Evolutionary conservation across 176 grass and related monocot species (phyloP), one percentile per base, ranked within the genome.

Genomic region (Paspalum vaginatum): DNA sequence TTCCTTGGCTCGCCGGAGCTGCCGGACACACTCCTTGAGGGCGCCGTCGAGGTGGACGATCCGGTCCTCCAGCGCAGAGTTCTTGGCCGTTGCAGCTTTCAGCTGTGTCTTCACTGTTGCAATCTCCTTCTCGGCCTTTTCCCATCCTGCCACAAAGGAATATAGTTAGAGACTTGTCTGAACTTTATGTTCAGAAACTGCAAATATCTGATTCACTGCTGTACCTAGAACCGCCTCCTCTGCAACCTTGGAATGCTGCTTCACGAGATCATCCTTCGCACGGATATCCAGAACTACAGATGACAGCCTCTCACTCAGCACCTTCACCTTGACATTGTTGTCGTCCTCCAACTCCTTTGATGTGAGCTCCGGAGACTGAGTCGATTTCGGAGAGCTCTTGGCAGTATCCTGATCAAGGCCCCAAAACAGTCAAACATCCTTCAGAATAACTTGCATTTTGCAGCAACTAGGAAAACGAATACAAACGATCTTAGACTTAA

Each of bases 161-260:
- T 26, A 14, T 20, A 67, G 58, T 37, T 32, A 65, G 3, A 4
- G 10, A 42, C 11, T 53, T 44, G 18, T 74, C 18, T 65, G 12
- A 75, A 56, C 5, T 56, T 78, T 81, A 72, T 32, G 44, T 48
- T 54, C 39, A 79, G n/a, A 70, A 65, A 68, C 18, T 53, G 48
- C 15, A 82, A 58, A 27, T 44, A 1, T 57, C 16, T 69, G 46
- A 47, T 48, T 69, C 61, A 53, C 6, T 51, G 40, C 14, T 53
- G 32, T 87, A 98, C 96, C 96, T 72, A 95, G 82, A 93, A 98
- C 92, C 77, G 96, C 96, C 89, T 95, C 96, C 77, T 99, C 97
- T 38, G 93, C 88, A 74, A 99, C 84, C 83, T 91, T 93, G 16
- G 79, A 84, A 84, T 99, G 97, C 79, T 96, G 93, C 84, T 93